Conservation (phyloP, 108 stramenopile genomes). For the Schizochytrium sp. region DNA sequence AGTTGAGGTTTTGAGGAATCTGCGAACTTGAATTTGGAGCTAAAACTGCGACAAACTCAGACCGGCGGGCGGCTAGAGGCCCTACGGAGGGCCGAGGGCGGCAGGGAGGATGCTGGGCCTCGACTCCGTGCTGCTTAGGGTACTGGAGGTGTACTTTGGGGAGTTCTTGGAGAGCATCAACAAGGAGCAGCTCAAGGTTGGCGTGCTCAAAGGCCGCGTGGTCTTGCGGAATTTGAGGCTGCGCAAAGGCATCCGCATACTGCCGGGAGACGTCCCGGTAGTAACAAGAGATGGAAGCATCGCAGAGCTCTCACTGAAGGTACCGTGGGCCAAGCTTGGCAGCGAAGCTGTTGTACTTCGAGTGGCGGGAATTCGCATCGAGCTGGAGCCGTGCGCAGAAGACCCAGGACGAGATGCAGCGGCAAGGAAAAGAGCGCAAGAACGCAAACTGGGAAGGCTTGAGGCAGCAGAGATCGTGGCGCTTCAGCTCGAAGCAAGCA, state of each 20-base stretch:
- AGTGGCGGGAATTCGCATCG: constrained; percentile 4
- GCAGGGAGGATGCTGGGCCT: constrained; percentile 9
- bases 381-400: not conserved
- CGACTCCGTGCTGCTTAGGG: constrained; percentile 14
- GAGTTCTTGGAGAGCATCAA: constrained; percentile 28
- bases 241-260: not conserved
- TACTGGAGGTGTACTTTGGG: constrained; percentile 53
- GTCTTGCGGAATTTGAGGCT: not conserved
- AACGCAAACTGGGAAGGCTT: not conserved
- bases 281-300: constrained; percentile 1
- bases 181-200: constrained; percentile 55
- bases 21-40: no score
- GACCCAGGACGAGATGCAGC: not conserved
- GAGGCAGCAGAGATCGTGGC: constrained; percentile 3
- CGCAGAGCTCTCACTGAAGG: constrained; percentile 4
- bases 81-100: no score
- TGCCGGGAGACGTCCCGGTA: not conserved
- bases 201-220: constrained; percentile 28
- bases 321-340: constrained; percentile 35
- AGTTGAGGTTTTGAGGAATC: no score
- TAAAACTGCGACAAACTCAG: no score
- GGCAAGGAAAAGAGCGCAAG: not conserved
- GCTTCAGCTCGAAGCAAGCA: no score
- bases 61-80: no score
- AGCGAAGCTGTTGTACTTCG: not conserved